These are phyloP conservation scores for Scopulariopsis brevicaulis DNA, from an alignment of 2,329 filamentous ascomycete species.

Conservation along the genomic window DNA sequence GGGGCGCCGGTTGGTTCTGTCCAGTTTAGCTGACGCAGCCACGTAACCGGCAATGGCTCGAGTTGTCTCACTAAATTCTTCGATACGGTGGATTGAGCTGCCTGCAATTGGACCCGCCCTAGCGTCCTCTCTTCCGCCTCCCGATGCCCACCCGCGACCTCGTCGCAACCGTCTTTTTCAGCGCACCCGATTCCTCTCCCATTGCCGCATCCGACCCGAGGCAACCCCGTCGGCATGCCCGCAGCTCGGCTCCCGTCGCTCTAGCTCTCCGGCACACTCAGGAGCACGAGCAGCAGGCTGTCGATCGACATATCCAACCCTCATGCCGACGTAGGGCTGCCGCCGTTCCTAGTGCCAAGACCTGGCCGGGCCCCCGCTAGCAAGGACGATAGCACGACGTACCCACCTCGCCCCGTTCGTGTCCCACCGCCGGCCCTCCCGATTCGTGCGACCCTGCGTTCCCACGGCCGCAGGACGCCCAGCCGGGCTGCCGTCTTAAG, in stretches of 20 bases:
- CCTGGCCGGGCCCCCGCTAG: neutral
- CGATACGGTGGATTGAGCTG: neutral
- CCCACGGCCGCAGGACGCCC: neutral
- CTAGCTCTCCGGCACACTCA: neutral
- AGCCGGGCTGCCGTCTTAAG: neutral
- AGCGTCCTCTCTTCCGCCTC: neutral
- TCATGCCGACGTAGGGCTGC: neutral
- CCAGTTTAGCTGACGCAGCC: too few species aligned
- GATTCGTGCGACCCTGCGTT: neutral
- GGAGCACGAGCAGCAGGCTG: neutral
- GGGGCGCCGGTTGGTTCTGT: too few species aligned
- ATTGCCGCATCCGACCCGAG: neutral
- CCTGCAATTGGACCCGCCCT: neutral
- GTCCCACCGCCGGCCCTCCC: neutral
- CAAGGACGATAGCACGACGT: neutral
- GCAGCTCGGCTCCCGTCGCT: neutral
- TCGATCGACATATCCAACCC: neutral
- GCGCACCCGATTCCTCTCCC: neutral
- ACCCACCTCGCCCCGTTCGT: neutral
- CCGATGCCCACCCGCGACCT: neutral
- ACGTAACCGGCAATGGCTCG: neutral
- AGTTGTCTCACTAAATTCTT: neutral
- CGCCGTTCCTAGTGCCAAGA: neutral
- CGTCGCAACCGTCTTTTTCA: neutral
- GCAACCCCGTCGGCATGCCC: neutral